Conservation (phyloP, 768 basidiomycete genomes). For the Sarcomyxa edulis region DNA sequence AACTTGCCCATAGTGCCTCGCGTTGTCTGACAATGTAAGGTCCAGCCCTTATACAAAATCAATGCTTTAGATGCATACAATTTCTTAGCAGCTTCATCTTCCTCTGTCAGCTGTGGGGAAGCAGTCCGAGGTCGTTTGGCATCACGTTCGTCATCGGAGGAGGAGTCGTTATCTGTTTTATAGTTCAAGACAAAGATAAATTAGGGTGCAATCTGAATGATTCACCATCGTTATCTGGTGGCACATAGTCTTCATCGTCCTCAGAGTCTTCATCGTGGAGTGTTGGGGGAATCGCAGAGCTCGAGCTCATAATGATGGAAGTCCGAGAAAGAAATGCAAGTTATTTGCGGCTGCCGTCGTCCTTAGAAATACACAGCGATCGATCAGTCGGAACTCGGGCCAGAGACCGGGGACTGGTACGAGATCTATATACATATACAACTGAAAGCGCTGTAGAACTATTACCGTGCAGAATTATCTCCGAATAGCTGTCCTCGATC, state of each 20-base stretch:
- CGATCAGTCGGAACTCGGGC: too few species aligned
- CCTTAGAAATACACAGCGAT: too few species aligned
- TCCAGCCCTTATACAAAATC: constrained; percentile 3
- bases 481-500: too few species aligned
- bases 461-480: too few species aligned
- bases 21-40: constrained; percentile 38
- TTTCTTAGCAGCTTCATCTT: constrained; percentile 38
- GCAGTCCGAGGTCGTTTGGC: constrained; percentile 29
- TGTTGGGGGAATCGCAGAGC: not conserved
- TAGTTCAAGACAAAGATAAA: not conserved
- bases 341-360: too few species aligned
- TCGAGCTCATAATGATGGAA: too few species aligned
- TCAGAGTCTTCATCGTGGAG: constrained; percentile 41
- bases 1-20: constrained; percentile 60
- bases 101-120: constrained; percentile 18
- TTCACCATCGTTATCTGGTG: constrained; percentile 38
- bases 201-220: not conserved
- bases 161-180: constrained; percentile 29
- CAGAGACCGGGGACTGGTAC: too few species aligned
- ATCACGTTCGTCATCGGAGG: constrained; percentile 31
- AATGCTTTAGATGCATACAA: constrained; percentile 25
- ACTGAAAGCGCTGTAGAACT: too few species aligned
- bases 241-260: constrained; percentile 69
- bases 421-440: too few species aligned
- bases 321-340: too few species aligned